Base-by-base conservation (phyloP, 2,329 filamentous ascomycete genomes). In the Elsinoe fawcettii region DNA sequence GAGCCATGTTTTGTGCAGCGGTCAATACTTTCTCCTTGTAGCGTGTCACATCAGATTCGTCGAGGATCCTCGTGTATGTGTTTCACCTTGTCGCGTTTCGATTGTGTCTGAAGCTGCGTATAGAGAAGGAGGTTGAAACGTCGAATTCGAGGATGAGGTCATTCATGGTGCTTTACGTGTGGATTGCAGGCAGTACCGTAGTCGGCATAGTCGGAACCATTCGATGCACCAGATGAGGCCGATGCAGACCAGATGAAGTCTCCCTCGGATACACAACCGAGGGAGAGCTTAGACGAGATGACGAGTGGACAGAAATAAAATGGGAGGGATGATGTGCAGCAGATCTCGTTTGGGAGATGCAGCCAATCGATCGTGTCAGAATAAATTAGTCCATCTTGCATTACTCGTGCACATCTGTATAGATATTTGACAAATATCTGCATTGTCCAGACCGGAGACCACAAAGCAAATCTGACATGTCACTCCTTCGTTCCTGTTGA, bases 41-140 rank as follows among this genome's bases (percentile, higher is more conserved):
- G 44, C 11, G 44, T 49, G 23, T 25, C 44, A 49, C 44, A 49
- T 25, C 44, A 49, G 22, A 49, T 49, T 16, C 11, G 18, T 23
- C 16, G 3, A n/a, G 20, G 34, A 23, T 53, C 32, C 39, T 39
- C 49, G n/a, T 30, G 27, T 30, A n/a, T 51, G 32, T 7, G 49
- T 53, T 53, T 39, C 49, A 53, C 14, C 20, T 20, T 37, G 49
- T 20, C 32, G 49, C 30, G 49, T 53, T 53, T 53, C 49, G 34
- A 37, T 53, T 20, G 25, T 53, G 49, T 53, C 23, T 36, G 49
- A 39, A 37, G 34, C 49, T 37, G 49, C 12, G 32, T 39, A 22
- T 34, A 16, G 16, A 22, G 49, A 51, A 32, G 46, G 16, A 39
- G 49, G 20, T 53, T 53, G 49, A 53, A 53, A 53, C 49, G 49